Percentiles rank a stretch among this genome's conserved stretches.
phyloP scores from a whole-genome alignment of 768 basidiomycete genomes.

The Pisolithus sp. region DNA sequence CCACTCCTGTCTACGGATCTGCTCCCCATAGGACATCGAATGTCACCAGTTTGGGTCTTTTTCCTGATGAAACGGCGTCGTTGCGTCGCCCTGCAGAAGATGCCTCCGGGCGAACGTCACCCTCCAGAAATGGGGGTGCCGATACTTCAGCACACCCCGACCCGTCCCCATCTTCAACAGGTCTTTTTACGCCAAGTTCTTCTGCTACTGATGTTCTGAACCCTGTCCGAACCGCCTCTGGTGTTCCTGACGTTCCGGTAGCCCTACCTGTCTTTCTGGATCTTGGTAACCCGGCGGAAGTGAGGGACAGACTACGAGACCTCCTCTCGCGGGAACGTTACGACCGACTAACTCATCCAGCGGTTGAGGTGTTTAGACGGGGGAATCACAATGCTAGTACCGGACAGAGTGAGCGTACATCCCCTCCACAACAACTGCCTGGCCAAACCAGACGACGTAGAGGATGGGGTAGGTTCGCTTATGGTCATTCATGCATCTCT shows the following conservation, averaged over 20 bases:
- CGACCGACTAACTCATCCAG: constrained; percentile 8
- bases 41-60: not conserved
- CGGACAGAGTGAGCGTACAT: constrained; percentile 7
- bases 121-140: too few relatives aligned
- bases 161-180: not conserved
- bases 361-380: constrained; percentile 4
- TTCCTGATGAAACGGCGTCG: not conserved
- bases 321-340: constrained; percentile 21
- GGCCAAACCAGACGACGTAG: constrained; percentile 24
- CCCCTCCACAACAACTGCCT: constrained; percentile 6
- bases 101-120: too few relatives aligned
- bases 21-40: not conserved
- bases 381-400: not conserved
- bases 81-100: too few relatives aligned
- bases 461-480: constrained; percentile 26
- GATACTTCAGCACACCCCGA: not conserved
- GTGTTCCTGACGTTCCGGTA: not conserved
- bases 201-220: not conserved
- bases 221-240: not conserved
- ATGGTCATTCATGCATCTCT: not conserved
- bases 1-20: constrained; percentile 1
- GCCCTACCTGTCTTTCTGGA: constrained; percentile 10
- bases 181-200: not conserved
- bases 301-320: constrained; percentile 17
- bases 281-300: constrained; percentile 18